phyloP scores from a whole-genome alignment of 2,329 filamentous ascomycete genomes.

The Fusarium brachygibbosum region DNA sequence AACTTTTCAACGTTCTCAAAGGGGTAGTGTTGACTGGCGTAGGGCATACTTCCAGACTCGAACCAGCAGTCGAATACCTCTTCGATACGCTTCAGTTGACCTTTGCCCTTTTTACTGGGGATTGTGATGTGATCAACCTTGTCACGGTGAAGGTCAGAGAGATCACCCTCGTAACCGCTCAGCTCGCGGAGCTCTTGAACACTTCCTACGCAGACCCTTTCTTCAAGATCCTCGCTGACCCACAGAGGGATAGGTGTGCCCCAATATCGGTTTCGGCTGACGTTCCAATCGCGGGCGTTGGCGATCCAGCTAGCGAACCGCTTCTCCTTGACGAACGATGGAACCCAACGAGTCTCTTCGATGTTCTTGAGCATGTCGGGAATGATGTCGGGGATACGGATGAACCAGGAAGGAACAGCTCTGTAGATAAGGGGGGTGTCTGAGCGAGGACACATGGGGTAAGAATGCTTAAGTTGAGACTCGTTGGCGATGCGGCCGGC shows the following conservation, averaged over 20 bases:
- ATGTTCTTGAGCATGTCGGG: slow-evolving; percentile 93
- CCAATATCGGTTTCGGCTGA: slow-evolving; percentile 95
- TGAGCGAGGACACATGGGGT: slow-evolving; percentile 94
- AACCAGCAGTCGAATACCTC: slow-evolving; percentile 99
- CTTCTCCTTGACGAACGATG: slow-evolving; percentile 89
- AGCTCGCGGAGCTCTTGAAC: slow-evolving; percentile 85
- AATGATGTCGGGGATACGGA: slow-evolving; percentile 86
- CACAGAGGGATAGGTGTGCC: slow-evolving; percentile 92
- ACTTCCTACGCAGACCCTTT: slow-evolving; percentile 88
- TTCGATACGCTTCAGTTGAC: slow-evolving; percentile 81
- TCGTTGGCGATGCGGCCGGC: slow-evolving; percentile 84
- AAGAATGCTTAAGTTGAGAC: slow-evolving; percentile 89
- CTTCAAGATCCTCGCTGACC: slow-evolving; percentile 90
- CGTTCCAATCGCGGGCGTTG: slow-evolving; percentile 95
- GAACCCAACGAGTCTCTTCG: slow-evolving; percentile 91
- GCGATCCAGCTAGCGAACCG: slow-evolving; percentile 92
- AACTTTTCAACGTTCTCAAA: slow-evolving; percentile 90
- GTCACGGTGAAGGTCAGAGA: slow-evolving; percentile 90
- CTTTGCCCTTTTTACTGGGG: slow-evolving; percentile 88
- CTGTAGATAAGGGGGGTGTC: slow-evolving; percentile 94
- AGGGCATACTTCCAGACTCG: slow-evolving; percentile 96
- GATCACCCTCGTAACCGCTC: slow-evolving; percentile 85
- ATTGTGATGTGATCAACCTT: slow-evolving; percentile 96
- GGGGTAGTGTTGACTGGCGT: slow-evolving; percentile 90
- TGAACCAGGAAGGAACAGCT: slow-evolving; percentile 94